phyloP scores from a whole-genome alignment of 148 eudicot genomes.

The Rhododendron mucronatum region DNA sequence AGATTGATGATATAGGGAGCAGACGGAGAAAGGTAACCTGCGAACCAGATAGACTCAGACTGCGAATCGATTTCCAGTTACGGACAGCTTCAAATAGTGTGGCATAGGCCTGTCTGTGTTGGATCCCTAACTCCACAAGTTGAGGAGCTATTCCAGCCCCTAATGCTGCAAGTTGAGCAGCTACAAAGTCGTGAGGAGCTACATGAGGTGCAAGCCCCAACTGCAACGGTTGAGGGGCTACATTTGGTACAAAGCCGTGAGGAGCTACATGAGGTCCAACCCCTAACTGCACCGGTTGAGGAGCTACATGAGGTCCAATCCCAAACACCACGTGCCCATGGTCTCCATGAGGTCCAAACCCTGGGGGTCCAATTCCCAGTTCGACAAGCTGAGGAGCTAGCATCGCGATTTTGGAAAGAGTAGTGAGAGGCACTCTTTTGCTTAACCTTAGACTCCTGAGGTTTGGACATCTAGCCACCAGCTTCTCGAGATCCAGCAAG shows the following conservation, averaged over 20 bases:
- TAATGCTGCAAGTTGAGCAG: background rate
- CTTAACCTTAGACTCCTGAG: background rate
- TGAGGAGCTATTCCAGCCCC: background rate
- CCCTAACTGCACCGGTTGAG: background rate
- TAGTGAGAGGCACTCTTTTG: background rate
- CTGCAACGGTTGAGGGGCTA: background rate
- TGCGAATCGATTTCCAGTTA: background rate
- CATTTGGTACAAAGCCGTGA: background rate
- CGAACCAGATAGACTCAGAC: background rate
- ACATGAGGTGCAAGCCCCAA: background rate
- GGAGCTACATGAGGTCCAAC: background rate
- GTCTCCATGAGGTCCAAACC: background rate
- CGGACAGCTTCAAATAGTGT: background rate
- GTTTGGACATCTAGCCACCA: constrained; percentile 6
- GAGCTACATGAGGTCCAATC: background rate
- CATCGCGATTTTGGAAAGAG: background rate
- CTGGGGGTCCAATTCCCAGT: background rate
- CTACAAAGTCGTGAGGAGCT: background rate
- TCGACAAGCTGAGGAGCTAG: constrained; percentile 2
- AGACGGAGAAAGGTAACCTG: background rate
- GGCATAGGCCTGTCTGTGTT: background rate
- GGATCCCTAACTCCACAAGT: background rate
- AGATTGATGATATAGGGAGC: background rate
- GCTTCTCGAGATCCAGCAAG: background rate
- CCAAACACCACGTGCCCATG: background rate